Conservation (phyloP, 805 yeast genomes). For the Millerozyma acaciae region DNA sequence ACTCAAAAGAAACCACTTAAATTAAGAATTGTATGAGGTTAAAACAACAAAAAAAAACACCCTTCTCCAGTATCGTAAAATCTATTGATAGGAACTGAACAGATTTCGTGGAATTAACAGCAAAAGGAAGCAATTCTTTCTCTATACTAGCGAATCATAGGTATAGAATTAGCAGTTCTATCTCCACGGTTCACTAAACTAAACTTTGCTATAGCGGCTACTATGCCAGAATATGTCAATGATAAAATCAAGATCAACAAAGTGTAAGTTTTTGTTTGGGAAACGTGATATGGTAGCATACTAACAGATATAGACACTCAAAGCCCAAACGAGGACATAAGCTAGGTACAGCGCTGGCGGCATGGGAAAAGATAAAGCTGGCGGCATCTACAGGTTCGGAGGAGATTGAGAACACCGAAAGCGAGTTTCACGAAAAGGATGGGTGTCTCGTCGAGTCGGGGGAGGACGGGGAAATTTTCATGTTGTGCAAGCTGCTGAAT, state of each 20-base stretch:
- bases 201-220: too few species aligned
- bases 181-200: too few species aligned
- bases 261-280: slow-evolving; percentile 14
- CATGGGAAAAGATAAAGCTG: slow-evolving; percentile 40
- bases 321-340: slow-evolving; percentile 33
- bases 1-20: too few species aligned
- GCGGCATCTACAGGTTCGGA: slow-evolving; percentile 16
- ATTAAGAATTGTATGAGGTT: too few species aligned
- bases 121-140: too few species aligned
- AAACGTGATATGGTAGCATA: background rate
- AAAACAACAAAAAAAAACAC: too few species aligned
- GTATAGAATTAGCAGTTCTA: too few species aligned
- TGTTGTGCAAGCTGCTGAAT: slow-evolving; percentile 17
- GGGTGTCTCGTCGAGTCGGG: slow-evolving; percentile 21
- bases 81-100: too few species aligned
- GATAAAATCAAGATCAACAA: slow-evolving; percentile 20
- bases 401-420: slow-evolving; percentile 3
- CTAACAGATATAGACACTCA: slow-evolving; percentile 13
- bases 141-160: too few species aligned
- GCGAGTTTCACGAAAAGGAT: background rate
- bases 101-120: too few species aligned
- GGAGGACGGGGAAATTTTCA: slow-evolving; percentile 28
- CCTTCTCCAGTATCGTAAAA: too few species aligned
- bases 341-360: slow-evolving; percentile 38
- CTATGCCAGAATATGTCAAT: slow-evolving; percentile 9